These are phyloP conservation scores for Leucoagaricus sp. DNA, from an alignment of 1,284 basidiomycete species.

Conservation along the genomic window DNA sequence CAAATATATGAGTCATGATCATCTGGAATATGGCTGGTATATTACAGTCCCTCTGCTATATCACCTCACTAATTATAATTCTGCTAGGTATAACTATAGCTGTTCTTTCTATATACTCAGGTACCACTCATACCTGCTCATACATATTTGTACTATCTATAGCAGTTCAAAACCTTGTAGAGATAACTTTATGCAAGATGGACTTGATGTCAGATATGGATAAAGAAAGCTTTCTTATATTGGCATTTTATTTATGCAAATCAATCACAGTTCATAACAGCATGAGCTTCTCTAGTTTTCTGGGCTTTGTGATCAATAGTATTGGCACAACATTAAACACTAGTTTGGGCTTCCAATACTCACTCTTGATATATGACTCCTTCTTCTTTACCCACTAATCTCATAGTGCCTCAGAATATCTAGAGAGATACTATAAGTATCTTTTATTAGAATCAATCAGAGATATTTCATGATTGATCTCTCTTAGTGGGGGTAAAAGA, in stretches of 20 bases:
- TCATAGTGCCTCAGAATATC: conserved; percentile 28
- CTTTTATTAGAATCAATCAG: conserved; percentile 29
- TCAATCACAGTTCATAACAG: conserved; percentile 32
- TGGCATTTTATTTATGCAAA: conserved; percentile 31
- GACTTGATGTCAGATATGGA: conserved; percentile 33
- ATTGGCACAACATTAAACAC: conserved; percentile 33
- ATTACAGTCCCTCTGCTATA: conserved; percentile 41
- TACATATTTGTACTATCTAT: conserved; percentile 34
- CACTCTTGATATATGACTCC: conserved; percentile 24
- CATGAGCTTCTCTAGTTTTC: conserved; percentile 20
- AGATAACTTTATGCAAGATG: conserved; percentile 24
- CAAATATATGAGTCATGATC: conserved; percentile 35
- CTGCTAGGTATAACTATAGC: conserved; percentile 35
- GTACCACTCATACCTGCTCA: conserved; percentile 34
- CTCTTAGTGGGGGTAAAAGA: conserved; percentile 28
- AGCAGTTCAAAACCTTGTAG: conserved; percentile 23
- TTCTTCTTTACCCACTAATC: conserved; percentile 30
- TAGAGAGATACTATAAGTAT: conserved; percentile 25
- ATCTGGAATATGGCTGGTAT: conserved; percentile 35
- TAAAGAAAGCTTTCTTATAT: conserved; percentile 34
- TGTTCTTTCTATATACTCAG: conserved; percentile 26
- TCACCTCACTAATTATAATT: conserved; percentile 35
- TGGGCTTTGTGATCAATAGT: conserved; percentile 32
- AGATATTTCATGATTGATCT: conserved; percentile 35
- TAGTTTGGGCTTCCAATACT: conserved; percentile 32